Evolutionary conservation across 163 green algal genomes (phyloP), one percentile per base, ranked within the genome.

Genomic region (Scenedesmus sp.): DNA sequence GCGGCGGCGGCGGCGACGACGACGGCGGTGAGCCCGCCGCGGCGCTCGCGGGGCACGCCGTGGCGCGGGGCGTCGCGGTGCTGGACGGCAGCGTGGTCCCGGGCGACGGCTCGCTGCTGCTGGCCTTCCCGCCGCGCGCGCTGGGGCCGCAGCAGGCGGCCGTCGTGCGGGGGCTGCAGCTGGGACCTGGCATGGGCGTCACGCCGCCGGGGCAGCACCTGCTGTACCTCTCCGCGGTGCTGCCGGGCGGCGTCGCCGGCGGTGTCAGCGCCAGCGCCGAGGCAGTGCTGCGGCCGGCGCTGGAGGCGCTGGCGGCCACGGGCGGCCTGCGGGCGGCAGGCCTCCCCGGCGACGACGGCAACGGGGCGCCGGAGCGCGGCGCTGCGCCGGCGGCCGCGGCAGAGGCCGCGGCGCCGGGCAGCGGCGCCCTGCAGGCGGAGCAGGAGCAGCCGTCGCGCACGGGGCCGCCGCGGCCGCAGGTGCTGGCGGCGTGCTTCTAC

Each of bases 141-240:
- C 53, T 81, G 14, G 44, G 75, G 11, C 1, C 15, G 10, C 4
- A 56, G 2, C 64, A 69, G 36, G 15, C 10, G 36, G 53, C 13
- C 24, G 64, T 83, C 18, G 44, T 83, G 2, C 50, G 75, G 3
- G 75, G 75, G 0, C 36, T 83, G 75, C 64, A 74, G 75, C 57
- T 77, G 11, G 64, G 75, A 0, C 75, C 64, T 22, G 75, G 34
- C n/a, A 20, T 70, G 50, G 17, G 24, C 2, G 64, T 77, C 2
- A 14, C 53, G 4, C 75, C 75, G 9, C 48, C 62, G 45, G 74
- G 74, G 6, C 67, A 67, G 50, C 57, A 69, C 33, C 74, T 81
- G 34, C 63, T 81, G 62, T 81, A 81, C 51, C 50, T 81, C n/a
- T 63, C 57, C 45, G 72, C 74, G 33, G 39, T 60, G 26, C 50